phyloP scores from a whole-genome alignment of 2,329 filamentous ascomycete species.

The Sodiomyces alkalinus region DNA sequence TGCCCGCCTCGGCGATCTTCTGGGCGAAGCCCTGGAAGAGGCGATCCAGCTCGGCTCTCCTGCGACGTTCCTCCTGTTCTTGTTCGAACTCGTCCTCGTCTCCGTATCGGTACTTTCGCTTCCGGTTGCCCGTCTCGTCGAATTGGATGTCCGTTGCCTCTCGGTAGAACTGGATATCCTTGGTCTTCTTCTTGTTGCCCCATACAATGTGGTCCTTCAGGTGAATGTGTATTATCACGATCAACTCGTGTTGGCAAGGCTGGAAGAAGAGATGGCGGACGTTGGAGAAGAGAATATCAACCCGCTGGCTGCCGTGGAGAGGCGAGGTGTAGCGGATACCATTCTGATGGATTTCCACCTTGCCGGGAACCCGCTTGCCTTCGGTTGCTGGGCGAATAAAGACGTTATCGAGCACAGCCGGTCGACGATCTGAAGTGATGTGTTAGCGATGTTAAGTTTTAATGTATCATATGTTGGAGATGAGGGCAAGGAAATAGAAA shows the following conservation, averaged over 20 bases:
- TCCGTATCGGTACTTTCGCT: slow-evolving; percentile 92
- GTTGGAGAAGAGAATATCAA: slow-evolving; percentile 95
- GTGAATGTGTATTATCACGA: slow-evolving; percentile 96
- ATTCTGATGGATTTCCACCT: slow-evolving; percentile 96
- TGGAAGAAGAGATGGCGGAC: slow-evolving; percentile 99
- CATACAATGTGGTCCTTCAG: slow-evolving; percentile 97
- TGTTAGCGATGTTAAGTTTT: not conserved
- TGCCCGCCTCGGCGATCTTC: slow-evolving; percentile 91
- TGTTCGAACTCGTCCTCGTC: slow-evolving; percentile 98
- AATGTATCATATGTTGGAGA: too few relatives aligned
- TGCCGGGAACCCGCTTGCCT: slow-evolving; percentile 89
- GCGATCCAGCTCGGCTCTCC: slow-evolving; percentile 81
- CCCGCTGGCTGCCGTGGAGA: slow-evolving; percentile 63
- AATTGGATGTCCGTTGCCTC: slow-evolving; percentile 98
- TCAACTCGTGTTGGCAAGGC: slow-evolving; percentile 87
- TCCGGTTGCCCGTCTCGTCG: slow-evolving; percentile 94
- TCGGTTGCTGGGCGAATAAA: slow-evolving; percentile 93
- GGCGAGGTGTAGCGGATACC: slow-evolving; percentile 90
- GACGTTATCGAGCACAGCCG: slow-evolving; percentile 80
- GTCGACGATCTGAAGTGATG: slow-evolving; percentile 61
- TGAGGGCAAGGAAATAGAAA: not conserved
- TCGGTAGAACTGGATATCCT: slow-evolving; percentile 95
- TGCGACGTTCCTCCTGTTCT: slow-evolving; percentile 88
- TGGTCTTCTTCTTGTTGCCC: slow-evolving; percentile 94
- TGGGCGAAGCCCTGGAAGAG: slow-evolving; percentile 94